Evolutionary conservation across 257 asterid genomes (phyloP), one percentile per base, ranked within the genome.

Genomic region (Salvia hispanica): DNA sequence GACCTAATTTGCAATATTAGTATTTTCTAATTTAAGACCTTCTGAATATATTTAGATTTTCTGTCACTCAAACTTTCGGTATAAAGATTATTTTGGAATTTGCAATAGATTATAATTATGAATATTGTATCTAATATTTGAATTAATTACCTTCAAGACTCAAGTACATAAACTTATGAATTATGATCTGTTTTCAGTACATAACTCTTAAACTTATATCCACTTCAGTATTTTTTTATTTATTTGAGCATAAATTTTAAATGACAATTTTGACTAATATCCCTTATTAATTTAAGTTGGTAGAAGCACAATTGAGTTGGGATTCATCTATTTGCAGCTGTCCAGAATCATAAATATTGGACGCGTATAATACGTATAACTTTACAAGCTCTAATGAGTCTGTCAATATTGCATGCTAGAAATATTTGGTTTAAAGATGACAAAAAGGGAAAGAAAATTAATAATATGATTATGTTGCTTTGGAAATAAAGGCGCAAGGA

Each of bases 401-500:
- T 40, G 57, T 61, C 50, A 61, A 51, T 39, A 31, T n/a, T 40
- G 56, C 47, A 61, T 42, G 58, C 58, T n/a, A 14, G 18, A 34
- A 48, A 18, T 15, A 9, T 12, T 31, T n/a, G 9, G 6, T 13
- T 54, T 53, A 33, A 63, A 54, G 39, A 63, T 63, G 50, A 62
- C 60, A 72, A 62, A 62, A 53, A 4, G n/a, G 14, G 0, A 2
- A 21, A 9, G 0, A 2, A 31, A 34, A 16, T 53, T 48, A n/a
- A 44, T 40, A 31, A 15, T 42, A 71, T 71, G 58, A 71, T 62
- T 62, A 44, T 43, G 65, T 14, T 62, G 16, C 15, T 62, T 16
- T 16, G 31, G 25, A 47, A 48, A 7, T 58, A 45, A 55, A 70
- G 52, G 58, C 31, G 39, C 52, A 44, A 16, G 42, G 34, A 73